These are phyloP conservation scores for Cicer yamashitae DNA, from an alignment of 306 rosid species.

Conservation along the genomic window DNA sequence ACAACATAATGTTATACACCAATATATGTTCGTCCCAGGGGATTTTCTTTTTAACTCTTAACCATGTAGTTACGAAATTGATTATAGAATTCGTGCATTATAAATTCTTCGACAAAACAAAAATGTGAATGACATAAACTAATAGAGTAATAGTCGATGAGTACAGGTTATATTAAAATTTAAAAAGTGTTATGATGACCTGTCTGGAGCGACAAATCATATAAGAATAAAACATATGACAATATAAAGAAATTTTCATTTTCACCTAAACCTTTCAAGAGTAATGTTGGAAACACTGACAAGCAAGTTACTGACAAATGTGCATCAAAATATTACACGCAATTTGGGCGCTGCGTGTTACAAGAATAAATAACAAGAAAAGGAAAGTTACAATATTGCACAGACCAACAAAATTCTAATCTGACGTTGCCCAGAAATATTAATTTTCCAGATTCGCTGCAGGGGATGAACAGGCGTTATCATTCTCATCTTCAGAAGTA, in stretches of 20 bases:
- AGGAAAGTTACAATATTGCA: conserved; percentile 40
- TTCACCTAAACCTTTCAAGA: conserved; percentile 17
- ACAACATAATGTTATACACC: too few relatives aligned
- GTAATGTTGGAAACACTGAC: conserved; percentile 31
- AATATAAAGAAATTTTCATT: conserved; percentile 26
- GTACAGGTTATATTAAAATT: too few relatives aligned
- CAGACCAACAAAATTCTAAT: conserved; percentile 42
- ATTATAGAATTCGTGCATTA: too few relatives aligned
- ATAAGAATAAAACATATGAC: neutral
- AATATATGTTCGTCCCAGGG: too few relatives aligned
- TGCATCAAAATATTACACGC: conserved; percentile 38
- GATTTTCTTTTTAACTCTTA: too few relatives aligned
- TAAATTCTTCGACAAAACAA: too few relatives aligned
- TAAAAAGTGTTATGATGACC: neutral
- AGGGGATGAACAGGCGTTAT: conserved; percentile 45
- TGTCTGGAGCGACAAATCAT: neutral
- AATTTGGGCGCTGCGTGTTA: conserved; percentile 36
- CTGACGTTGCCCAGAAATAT: conserved; percentile 37
- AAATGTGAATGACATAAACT: too few relatives aligned
- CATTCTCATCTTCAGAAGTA: conserved; percentile 47
- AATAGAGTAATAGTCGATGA: too few relatives aligned
- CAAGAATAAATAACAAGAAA: conserved; percentile 36
- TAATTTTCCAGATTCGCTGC: conserved; percentile 48
- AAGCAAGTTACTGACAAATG: conserved; percentile 36
- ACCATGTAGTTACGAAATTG: too few relatives aligned